A percentile compares a stretch with the other conserved stretches of the same genome.
phyloP scores from a whole-genome alignment of 2,329 filamentous ascomycete species.

The Cytospora schulzeri region DNA sequence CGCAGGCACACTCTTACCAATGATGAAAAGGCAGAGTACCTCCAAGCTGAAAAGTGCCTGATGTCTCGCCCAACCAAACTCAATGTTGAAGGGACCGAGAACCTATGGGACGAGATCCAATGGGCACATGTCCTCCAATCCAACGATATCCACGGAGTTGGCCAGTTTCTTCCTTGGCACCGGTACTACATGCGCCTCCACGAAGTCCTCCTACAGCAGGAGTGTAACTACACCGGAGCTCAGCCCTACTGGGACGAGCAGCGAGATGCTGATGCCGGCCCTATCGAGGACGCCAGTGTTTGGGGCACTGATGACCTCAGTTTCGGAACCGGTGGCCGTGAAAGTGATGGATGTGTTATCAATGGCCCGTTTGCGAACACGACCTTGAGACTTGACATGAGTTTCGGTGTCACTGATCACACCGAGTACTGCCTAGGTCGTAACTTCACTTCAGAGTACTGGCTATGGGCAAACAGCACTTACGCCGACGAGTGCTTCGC shows the following conservation, averaged over 20 bases:
- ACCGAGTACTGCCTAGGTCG: conserved; percentile 18
- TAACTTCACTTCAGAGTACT: conserved; percentile 5
- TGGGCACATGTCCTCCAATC: conserved; percentile 37
- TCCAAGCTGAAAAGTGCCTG: conserved; percentile 38
- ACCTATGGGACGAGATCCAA: conserved; percentile 39
- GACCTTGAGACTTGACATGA: conserved; percentile 32
- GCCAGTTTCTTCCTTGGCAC: conserved; percentile 41
- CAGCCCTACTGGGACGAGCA: conserved; percentile 42
- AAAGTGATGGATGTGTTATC: conserved; percentile 37
- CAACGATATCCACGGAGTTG: conserved; percentile 36
- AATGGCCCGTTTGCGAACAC: conserved; percentile 41
- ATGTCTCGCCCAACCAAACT: conserved; percentile 34
- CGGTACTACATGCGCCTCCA: conserved; percentile 39
- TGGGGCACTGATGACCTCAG: conserved; percentile 32
- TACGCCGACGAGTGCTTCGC: conserved; percentile 16
- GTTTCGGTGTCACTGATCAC: conserved; percentile 7
- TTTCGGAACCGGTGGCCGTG: conserved; percentile 35
- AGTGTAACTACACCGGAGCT: conserved; percentile 36
- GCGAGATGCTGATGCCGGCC: conserved; percentile 33
- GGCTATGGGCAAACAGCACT: conserved; percentile 14
- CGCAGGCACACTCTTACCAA: conserved; percentile 8
- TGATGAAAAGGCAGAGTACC: conserved; percentile 35
- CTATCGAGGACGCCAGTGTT: conserved; percentile 33
- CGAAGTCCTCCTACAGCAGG: conserved; percentile 36
- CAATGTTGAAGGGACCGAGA: conserved; percentile 34